Percentiles rank a stretch among this genome's conserved stretches.
phyloP scores from a whole-genome alignment of 805 yeast genomes.

The Hanseniaspora pseudoguilliermondii region DNA sequence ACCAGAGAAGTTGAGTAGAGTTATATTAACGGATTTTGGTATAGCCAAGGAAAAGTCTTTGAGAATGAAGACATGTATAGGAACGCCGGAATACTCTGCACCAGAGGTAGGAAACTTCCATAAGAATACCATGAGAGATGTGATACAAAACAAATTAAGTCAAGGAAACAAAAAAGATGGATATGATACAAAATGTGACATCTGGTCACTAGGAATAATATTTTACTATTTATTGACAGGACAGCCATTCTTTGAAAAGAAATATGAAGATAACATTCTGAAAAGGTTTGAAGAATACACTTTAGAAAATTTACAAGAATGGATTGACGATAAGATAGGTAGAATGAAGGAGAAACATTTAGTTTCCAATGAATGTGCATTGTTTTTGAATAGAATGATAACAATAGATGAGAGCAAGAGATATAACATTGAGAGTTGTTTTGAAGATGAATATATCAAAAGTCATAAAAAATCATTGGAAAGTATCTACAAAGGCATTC shows the following conservation, averaged over 20 bases:
- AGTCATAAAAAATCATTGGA: not conserved
- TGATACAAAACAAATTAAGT: not conserved
- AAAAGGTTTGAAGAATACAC: not conserved
- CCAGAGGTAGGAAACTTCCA: constrained; percentile 44
- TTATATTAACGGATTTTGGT: constrained; percentile 61
- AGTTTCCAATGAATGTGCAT: not conserved
- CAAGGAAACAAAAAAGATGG: constrained; percentile 23
- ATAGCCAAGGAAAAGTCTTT: constrained; percentile 30
- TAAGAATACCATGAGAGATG: constrained; percentile 5
- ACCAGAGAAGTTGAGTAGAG: constrained; percentile 40
- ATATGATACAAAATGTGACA: constrained; percentile 46
- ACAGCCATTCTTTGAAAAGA: constrained; percentile 45
- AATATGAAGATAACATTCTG: constrained; percentile 15
- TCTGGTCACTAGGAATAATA: constrained; percentile 59
- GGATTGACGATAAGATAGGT: not conserved
- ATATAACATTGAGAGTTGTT: not conserved
- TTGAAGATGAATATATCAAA: not conserved
- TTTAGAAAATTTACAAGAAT: not conserved
- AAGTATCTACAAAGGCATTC: not conserved
- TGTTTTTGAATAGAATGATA: not conserved
- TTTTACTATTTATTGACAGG: constrained; percentile 49
- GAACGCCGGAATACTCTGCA: constrained; percentile 61
- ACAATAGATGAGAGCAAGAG: not conserved
- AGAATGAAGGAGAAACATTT: not conserved
- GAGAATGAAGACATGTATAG: constrained; percentile 41